These are phyloP conservation scores for Clathrus columnatus DNA, from an alignment of 768 basidiomycete species.

Conservation along the genomic window DNA sequence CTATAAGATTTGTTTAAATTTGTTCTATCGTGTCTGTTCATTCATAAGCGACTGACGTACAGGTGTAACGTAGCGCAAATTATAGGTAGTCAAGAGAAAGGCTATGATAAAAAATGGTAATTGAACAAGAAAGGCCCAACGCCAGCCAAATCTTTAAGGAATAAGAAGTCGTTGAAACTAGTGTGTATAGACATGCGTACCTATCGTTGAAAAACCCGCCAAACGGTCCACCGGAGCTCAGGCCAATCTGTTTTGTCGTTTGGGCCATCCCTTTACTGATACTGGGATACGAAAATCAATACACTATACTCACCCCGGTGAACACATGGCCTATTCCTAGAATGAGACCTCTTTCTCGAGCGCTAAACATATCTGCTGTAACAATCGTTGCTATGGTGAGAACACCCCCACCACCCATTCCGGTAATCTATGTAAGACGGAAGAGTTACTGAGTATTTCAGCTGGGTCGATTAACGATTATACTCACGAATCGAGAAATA, in stretches of 20 bases:
- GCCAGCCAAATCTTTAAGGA: not conserved
- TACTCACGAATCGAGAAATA: not conserved
- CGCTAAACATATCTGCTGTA: not conserved
- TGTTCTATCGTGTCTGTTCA: not conserved
- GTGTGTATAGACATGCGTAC: not conserved
- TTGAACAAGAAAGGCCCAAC: not conserved
- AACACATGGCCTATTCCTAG: not conserved
- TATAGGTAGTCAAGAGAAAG: not conserved
- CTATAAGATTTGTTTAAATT: not conserved
- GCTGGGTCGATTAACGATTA: not conserved
- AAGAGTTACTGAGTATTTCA: not conserved
- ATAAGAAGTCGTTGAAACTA: not conserved
- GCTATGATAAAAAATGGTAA: not conserved
- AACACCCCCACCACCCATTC: not conserved
- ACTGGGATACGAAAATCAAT: not conserved
- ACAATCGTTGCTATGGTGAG: not conserved
- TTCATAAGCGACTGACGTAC: no score
- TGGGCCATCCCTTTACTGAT: not conserved
- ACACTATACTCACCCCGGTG: not conserved
- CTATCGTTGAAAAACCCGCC: not conserved
- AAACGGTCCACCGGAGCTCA: not conserved
- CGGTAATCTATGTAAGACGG: not conserved
- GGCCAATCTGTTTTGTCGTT: not conserved
- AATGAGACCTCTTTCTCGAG: not conserved
- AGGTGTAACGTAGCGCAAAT: not conserved